Conservation (phyloP, 169 alveolate genomes). For the Plasmodium ovale region DNA sequence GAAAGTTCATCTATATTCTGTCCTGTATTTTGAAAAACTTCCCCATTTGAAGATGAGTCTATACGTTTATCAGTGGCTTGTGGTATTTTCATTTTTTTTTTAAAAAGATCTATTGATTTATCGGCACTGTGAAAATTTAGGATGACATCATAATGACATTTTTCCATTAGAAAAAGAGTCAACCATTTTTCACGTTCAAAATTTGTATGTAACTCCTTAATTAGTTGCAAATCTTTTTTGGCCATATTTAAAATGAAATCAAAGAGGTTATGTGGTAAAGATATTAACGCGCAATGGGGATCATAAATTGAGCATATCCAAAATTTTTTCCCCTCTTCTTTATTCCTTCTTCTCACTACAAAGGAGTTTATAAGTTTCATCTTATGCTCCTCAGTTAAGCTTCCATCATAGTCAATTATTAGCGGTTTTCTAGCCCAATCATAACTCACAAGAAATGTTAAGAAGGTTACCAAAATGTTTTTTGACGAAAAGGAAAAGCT, state of each 20-base stretch:
- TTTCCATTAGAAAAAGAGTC: constrained; percentile 14
- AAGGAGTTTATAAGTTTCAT: constrained; percentile 17
- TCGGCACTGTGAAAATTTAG: constrained; percentile 8
- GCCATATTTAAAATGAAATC: constrained; percentile 19
- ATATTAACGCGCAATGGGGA: constrained; percentile 29
- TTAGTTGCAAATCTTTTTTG: not conserved
- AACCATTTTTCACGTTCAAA: constrained; percentile 50
- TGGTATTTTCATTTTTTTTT: not conserved
- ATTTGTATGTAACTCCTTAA: not conserved
- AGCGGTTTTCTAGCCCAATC: constrained; percentile 49
- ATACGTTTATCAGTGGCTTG: not conserved
- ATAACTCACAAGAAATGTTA: constrained; percentile 15
- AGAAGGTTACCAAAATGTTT: constrained; percentile 12
- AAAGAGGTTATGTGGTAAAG: constrained; percentile 12
- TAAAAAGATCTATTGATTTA: not conserved
- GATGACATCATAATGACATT: constrained; percentile 22
- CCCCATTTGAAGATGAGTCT: not conserved
- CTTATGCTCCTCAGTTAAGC: constrained; percentile 42
- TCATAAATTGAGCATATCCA: constrained; percentile 57
- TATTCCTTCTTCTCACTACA: constrained; percentile 13
- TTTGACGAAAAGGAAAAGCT: constrained; percentile 43
- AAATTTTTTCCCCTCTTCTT: constrained; percentile 17
- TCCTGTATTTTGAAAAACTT: too few relatives aligned
- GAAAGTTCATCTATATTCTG: not conserved
- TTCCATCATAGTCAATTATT: constrained; percentile 25